Evolutionary conservation across 2,329 filamentous ascomycete genomes (phyloP).

Genomic region (Stachybotrys elegans): DNA sequence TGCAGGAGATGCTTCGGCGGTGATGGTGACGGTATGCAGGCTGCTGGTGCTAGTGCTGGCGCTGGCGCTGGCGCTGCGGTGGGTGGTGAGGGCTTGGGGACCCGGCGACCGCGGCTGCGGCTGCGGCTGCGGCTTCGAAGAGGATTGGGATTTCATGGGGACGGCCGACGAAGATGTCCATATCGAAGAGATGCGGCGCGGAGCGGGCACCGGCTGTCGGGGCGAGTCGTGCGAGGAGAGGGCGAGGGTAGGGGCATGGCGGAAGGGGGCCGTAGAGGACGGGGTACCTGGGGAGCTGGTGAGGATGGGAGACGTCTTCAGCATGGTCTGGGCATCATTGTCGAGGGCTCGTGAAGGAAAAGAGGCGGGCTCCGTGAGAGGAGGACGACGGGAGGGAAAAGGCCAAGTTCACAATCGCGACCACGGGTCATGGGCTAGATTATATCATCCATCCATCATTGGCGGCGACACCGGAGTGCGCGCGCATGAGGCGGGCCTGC

Average conservation of each 20-base stretch:
- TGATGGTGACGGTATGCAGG: no score
- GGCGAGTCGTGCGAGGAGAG: constrained; percentile 18
- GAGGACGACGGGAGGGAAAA: constrained; percentile 4
- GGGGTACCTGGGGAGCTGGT: constrained; percentile 48
- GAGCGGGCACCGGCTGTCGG: constrained; percentile 18
- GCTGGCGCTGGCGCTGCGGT: constrained; percentile 4
- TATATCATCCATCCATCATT: constrained; percentile 2
- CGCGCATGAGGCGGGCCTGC: not conserved
- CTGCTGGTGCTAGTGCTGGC: constrained; percentile 3
- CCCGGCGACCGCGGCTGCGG: no score
- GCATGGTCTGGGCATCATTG: constrained; percentile 51
- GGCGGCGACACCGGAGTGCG: not conserved
- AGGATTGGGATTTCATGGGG: constrained; percentile 21
- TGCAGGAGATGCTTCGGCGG: no score
- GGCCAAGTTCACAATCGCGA: no score
- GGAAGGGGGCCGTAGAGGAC: constrained; percentile 35
- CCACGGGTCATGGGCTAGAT: no score
- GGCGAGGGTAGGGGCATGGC: constrained; percentile 22
- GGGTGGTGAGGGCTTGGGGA: no score
- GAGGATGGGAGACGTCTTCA: constrained; percentile 52
- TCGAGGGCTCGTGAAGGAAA: constrained; percentile 22
- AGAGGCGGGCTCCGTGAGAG: constrained; percentile 4
- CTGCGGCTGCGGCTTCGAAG: no score
- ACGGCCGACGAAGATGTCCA: constrained; percentile 13
- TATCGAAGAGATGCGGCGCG: constrained; percentile 19